Base-by-base conservation (phyloP, 768 basidiomycete genomes). In the Paxillus ammoniavirescens region DNA sequence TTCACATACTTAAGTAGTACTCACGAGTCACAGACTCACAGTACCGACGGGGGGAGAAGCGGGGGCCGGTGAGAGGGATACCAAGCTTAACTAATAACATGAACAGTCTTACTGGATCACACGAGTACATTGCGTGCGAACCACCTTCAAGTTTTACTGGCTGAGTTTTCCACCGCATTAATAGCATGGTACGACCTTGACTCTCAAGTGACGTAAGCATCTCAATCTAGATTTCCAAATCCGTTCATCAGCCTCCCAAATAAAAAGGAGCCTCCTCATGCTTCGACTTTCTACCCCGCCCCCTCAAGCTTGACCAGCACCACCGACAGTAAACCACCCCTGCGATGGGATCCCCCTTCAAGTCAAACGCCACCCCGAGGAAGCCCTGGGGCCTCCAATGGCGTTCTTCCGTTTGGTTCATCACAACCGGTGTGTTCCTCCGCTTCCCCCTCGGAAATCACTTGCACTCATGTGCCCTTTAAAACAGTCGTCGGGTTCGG, bases 371-470 rank as follows among this genome's bases (percentile, higher is more conserved):
- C 13, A 21, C 28, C 38, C 56, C 18, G 13, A 47, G 28, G 12
- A 62, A 50, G 50, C 82, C 79, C 23, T 66, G 73, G 58, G 82
- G 81, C 1, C 66, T 83, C 46, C 62, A 68, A 56, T 86, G 82
- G 82, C 75, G 84, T 18, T 78, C 82, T 0, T 84, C 84, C 0
- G 74, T 79, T 41, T 77, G 77, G 76, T 81, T 82, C 58, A 65
- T 78, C 5, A 86, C 84, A 0, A 62, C 72, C 33, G 76, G 75
- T 73, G 15, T 17, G 70, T 64, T 4, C 15, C 2, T n/a, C 15
- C 26, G 12, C 8, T 8, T n/a, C 9, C 6, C 8, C 3, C n/a
- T 14, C 10, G 3, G 8, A 4, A 15, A 14, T 54, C 5, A 23
- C 5, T 41, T 31, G 6, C 12, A 7, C 55, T 59, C 36, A 65